These are phyloP conservation scores for Aspergillus bridgeri DNA, from an alignment of 495 filamentous ascomycete genomes.

Conservation along the genomic window DNA sequence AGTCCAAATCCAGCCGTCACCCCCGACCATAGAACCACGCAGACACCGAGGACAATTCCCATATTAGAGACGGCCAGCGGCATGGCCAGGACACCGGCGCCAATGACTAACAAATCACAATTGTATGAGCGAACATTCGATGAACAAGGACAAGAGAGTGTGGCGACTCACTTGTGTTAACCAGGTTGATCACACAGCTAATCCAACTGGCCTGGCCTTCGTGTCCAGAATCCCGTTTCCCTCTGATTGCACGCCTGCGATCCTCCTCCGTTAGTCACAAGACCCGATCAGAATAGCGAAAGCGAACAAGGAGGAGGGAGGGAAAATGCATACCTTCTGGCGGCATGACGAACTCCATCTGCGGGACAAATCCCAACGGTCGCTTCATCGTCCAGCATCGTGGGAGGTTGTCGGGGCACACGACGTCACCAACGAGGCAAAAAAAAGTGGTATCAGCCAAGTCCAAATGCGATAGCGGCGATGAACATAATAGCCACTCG, in stretches of 20 bases:
- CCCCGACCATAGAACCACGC: conserved; percentile 89
- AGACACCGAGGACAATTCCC: conserved; percentile 74
- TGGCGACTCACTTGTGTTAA: conserved; percentile 74
- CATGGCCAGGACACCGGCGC: conserved; percentile 93
- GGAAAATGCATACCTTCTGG: conserved; percentile 30
- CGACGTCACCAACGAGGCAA: conserved; percentile 9
- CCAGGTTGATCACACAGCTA: conserved; percentile 88
- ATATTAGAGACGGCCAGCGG: conserved; percentile 89
- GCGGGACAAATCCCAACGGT: conserved; percentile 25
- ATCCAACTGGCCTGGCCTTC: conserved; percentile 79
- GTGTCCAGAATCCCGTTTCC: conserved; percentile 48
- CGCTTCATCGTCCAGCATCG: conserved; percentile 35
- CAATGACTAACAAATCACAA: conserved; percentile 62
- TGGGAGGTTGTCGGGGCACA: conserved; percentile 11
- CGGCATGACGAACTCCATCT: conserved; percentile 20
- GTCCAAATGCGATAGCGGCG: conserved; percentile 15
- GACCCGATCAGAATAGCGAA: conserved; percentile 4
- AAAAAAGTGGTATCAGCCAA: conserved; percentile 14
- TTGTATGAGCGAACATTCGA: conserved; percentile 3
- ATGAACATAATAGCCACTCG: conserved; percentile 30
- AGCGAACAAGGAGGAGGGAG: not conserved
- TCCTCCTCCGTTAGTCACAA: conserved; percentile 16
- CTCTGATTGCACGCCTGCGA: conserved; percentile 41
- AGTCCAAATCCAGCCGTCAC: conserved; percentile 85
- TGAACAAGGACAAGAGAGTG: not conserved